phyloP scores from a whole-genome alignment of 805 yeast species.

The Henningerozyma blattae region DNA sequence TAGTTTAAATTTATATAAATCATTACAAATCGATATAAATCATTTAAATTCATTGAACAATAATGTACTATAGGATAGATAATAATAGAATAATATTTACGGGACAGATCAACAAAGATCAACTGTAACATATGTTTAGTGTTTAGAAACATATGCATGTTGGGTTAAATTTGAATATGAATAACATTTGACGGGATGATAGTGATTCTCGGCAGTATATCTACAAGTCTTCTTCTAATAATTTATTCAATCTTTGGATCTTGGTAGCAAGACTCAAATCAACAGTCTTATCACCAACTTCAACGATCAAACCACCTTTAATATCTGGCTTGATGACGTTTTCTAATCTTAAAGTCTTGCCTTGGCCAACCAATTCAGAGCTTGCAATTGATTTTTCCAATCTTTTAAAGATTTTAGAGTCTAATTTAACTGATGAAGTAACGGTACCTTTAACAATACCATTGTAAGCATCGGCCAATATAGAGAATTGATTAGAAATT shows the following conservation, averaged over 20 bases:
- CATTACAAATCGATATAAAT: too few species aligned
- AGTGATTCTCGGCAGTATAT: too few species aligned
- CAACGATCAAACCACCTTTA: conserved; percentile 91
- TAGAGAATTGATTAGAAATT: conserved; percentile 58
- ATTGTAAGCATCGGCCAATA: conserved; percentile 76
- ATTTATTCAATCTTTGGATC: conserved; percentile 80
- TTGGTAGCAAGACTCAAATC: conserved; percentile 80
- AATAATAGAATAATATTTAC: too few species aligned
- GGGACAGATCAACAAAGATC: too few species aligned
- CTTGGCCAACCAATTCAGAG: conserved; percentile 73
- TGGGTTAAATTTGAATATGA: too few species aligned
- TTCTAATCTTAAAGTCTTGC: conserved; percentile 72
- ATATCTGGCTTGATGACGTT: conserved; percentile 83
- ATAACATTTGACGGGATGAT: too few species aligned
- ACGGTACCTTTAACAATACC: conserved; percentile 91
- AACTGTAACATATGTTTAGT: too few species aligned
- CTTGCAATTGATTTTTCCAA: conserved; percentile 65
- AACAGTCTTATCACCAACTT: conserved; percentile 93
- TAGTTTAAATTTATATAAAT: too few species aligned
- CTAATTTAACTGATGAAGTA: conserved; percentile 78
- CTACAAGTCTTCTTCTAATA: conserved; percentile 77
- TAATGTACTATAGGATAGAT: background rate
- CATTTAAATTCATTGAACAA: too few species aligned
- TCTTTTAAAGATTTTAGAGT: conserved; percentile 64
- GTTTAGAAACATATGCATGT: too few species aligned